These are phyloP conservation scores for Besnoitia besnoiti DNA, from an alignment of 169 alveolate genomes.

Conservation along the genomic window DNA sequence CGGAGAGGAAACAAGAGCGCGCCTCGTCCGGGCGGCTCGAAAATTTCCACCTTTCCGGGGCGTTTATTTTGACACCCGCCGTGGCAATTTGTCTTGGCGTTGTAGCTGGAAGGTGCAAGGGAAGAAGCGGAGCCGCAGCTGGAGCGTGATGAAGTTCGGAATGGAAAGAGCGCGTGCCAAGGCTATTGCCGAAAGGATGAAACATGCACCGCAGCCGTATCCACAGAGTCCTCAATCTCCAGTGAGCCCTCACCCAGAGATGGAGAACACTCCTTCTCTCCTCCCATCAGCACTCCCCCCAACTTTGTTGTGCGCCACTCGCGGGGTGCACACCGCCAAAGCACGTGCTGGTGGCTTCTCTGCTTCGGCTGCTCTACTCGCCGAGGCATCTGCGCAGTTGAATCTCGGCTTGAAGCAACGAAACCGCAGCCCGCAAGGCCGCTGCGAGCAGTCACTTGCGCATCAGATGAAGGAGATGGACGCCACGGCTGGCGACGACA, in stretches of 20 bases:
- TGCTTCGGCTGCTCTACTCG: too few relatives aligned
- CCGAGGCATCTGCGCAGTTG: too few relatives aligned
- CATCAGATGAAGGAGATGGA: too few relatives aligned
- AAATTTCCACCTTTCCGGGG: constrained; percentile 28
- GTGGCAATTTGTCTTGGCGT: constrained; percentile 30
- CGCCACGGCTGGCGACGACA: too few relatives aligned
- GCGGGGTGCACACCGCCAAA: not conserved
- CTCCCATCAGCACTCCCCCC: not conserved
- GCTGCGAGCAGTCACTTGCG: too few relatives aligned
- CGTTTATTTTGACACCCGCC: constrained; percentile 27
- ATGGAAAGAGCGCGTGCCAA: constrained; percentile 18
- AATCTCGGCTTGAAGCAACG: too few relatives aligned
- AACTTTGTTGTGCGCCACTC: not conserved
- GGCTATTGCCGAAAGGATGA: constrained; percentile 14
- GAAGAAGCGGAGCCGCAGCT: constrained; percentile 36
- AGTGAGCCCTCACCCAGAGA: not conserved
- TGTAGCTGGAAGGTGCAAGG: constrained; percentile 41
- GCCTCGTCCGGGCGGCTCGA: not conserved
- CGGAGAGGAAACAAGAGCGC: not conserved
- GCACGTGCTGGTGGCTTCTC: not conserved
- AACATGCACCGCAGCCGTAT: not conserved
- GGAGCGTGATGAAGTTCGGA: constrained; percentile 34
- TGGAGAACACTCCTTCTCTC: not conserved
- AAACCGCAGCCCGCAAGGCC: too few relatives aligned
- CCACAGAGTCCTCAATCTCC: not conserved